Conservation (phyloP, 495 filamentous ascomycete species). For the Penicillium desertorum region DNA sequence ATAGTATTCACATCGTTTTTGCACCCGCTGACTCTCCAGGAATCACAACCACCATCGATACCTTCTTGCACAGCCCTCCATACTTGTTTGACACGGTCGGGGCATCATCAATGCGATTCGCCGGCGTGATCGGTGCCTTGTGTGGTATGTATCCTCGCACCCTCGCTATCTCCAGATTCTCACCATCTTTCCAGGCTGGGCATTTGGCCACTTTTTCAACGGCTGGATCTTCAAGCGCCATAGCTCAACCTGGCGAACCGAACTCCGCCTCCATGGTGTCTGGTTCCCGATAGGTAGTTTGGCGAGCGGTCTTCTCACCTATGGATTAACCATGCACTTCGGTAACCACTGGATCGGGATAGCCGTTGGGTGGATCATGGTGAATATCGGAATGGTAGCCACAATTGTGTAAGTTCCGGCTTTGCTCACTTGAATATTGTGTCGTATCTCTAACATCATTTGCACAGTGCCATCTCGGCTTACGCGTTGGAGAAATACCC, state of each 20-base stretch:
- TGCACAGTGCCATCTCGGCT: conserved; percentile 38
- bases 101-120: conserved; percentile 42
- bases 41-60: conserved; percentile 41
- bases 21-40: conserved; percentile 15
- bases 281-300: conserved; percentile 37
- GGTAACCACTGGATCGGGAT: conserved; percentile 41
- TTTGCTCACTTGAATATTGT: neutral
- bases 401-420: conserved; percentile 34
- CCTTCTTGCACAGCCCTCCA: conserved; percentile 38
- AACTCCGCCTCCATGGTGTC: conserved; percentile 40
- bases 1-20: neutral
- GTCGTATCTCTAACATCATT: neutral
- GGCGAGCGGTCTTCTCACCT: conserved; percentile 34
- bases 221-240: conserved; percentile 36
- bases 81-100: conserved; percentile 39
- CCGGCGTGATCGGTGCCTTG: conserved; percentile 36
- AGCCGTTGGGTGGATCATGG: conserved; percentile 44
- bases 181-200: conserved; percentile 24
- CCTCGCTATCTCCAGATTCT: neutral
- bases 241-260: conserved; percentile 29
- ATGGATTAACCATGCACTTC: conserved; percentile 38
- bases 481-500: conserved; percentile 47
- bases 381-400: conserved; percentile 40
- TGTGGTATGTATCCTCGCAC: conserved; percentile 25
- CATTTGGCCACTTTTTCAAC: conserved; percentile 40